Evolutionary conservation across 2,329 filamentous ascomycete species (phyloP).

Genomic region (Microascus cirrosus): DNA sequence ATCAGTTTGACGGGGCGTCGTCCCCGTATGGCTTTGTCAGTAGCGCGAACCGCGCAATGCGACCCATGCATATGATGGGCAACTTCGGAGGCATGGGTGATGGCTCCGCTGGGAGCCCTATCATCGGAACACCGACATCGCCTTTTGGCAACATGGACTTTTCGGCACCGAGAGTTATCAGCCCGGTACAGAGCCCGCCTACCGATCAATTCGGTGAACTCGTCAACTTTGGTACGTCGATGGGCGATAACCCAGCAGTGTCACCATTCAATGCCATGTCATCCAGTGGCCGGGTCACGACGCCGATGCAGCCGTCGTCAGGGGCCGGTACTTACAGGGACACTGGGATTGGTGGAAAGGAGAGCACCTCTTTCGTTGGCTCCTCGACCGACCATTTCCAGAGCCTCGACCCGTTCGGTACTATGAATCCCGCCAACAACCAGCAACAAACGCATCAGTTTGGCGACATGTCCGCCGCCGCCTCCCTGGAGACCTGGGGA

Average conservation of each 20-base stretch:
- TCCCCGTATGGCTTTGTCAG: constrained; percentile 1
- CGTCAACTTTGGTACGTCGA: neutral
- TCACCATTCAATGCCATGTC: constrained; percentile 1
- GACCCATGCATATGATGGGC: constrained; percentile 1
- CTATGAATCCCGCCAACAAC: neutral
- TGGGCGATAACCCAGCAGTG: neutral
- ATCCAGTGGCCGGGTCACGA: neutral
- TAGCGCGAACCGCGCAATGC: neutral
- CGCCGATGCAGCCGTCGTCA: neutral
- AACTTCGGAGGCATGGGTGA: neutral
- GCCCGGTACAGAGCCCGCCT: constrained; percentile 2
- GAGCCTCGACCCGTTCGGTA: constrained; percentile 1
- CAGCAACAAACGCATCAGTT: neutral
- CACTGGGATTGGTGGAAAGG: neutral
- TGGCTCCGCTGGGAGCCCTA: neutral
- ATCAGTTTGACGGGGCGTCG: neutral
- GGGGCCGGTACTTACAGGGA: neutral
- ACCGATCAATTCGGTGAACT: constrained; percentile 1
- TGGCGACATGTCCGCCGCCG: neutral
- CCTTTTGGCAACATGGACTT: constrained; percentile 4
- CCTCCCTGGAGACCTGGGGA: neutral
- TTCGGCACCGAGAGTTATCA: neutral
- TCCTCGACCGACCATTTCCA: constrained; percentile 1
- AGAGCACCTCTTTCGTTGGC: neutral
- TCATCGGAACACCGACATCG: constrained; percentile 1